Evolutionary conservation across 2,329 filamentous ascomycete genomes (phyloP), one percentile per base, ranked within the genome.

Genomic region (Rhytidhysteron rufulum): DNA sequence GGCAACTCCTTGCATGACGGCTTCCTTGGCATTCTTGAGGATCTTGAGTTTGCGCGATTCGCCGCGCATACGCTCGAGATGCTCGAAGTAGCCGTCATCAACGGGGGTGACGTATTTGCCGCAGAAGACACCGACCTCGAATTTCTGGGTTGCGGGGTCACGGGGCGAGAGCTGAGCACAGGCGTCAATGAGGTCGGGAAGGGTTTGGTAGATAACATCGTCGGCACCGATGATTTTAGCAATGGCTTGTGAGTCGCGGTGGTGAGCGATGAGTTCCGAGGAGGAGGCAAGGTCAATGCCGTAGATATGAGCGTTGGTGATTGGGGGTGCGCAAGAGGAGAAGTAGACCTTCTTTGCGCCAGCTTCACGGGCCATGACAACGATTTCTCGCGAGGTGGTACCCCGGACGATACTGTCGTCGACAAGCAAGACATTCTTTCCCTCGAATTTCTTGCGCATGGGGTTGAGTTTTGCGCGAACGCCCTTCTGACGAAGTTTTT

Each of bases 121-220:
- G 58, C 83, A 88, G 70, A 97, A 96, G 7, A 96, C 90, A 39
- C 91, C 90, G 2, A 94, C 82, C 61, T 97, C 91, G 51, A 96
- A 96, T 40, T 83, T 73, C 48, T 78, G 71, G 7, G 73, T 73
- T 53, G 78, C 62, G 24, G 71, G 69, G 45, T 77, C 67, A 40
- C 77, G 69, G 37, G 81, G 76, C 45, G 80, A 82, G 4, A 87
- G 77, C 50, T 88, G 82, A 2, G 82, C 77, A 58, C 90, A 96
- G 0, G 89, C 82, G 21, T 76, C 80, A 58, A 85, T 83, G n/a
- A 97, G 73, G 55, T 94, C 90, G 1, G 82, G 76, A 1, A 97
- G 77, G 13, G 76, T 80, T 57, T 89, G 85, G 60, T 83, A 89
- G 44, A 90, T 83, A 33, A 96, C 82, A 37, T 79, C 81, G 49